phyloP scores from a whole-genome alignment of 257 asterid genomes.

The Rubia yunnanensis region DNA sequence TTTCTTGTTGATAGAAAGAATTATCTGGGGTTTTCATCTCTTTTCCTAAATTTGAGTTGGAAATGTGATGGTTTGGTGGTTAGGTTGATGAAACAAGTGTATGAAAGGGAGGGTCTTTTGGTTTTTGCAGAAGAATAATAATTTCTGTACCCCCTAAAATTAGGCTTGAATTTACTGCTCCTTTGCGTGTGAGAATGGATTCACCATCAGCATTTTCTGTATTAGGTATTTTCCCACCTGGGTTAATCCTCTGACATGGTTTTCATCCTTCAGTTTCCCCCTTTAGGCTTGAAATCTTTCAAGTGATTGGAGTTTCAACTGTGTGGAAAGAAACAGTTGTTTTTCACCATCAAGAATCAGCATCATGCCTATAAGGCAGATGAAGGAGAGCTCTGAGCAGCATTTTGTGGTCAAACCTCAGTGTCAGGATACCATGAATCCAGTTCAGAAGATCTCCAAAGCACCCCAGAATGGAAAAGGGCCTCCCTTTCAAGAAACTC shows the following conservation, averaged over 20 bases:
- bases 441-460: slow-evolving; percentile 41
- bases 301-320: slow-evolving; percentile 19
- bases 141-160: slow-evolving; percentile 31
- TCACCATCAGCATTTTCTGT: slow-evolving; percentile 34
- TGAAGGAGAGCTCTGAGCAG: slow-evolving; percentile 66
- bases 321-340: slow-evolving; percentile 3
- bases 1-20: not conserved
- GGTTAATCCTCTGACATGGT: slow-evolving; percentile 45
- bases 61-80: slow-evolving; percentile 33
- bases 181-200: slow-evolving; percentile 48
- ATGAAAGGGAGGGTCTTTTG: slow-evolving; percentile 18
- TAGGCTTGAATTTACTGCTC: slow-evolving; percentile 29
- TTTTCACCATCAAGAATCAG: slow-evolving; percentile 12
- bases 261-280: slow-evolving; percentile 18
- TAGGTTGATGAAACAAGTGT: slow-evolving; percentile 27
- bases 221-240: slow-evolving; percentile 22
- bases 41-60: slow-evolving; percentile 15
- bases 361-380: slow-evolving; percentile 83
- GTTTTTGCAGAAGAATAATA: slow-evolving; percentile 26
- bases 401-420: slow-evolving; percentile 62
- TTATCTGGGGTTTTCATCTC: slow-evolving; percentile 8
- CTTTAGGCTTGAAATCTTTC: slow-evolving; percentile 37
- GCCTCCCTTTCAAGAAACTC: slow-evolving; percentile 54
- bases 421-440: slow-evolving; percentile 36
- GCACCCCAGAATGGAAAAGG: slow-evolving; percentile 51